Conservation (phyloP, 208 protist species). For the Acanthamoeba triangularis region DNA sequence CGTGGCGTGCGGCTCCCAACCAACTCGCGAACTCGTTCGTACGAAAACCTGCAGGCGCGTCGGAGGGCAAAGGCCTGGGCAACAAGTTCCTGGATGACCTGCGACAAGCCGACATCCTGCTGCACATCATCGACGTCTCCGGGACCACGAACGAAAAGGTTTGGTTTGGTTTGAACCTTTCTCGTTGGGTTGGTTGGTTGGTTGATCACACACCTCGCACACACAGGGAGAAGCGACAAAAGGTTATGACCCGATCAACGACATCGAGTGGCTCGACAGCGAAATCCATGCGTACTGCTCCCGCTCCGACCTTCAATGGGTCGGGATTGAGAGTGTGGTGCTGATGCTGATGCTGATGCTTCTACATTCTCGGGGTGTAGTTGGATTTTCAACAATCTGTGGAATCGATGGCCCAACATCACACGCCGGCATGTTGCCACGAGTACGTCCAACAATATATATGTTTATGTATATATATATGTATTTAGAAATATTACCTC, state of each 20-base stretch:
- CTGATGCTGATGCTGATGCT: neutral
- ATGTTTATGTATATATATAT: neutral
- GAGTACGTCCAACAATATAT: conserved; percentile 38
- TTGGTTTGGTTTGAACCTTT: too few relatives aligned
- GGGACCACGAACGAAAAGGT: conserved; percentile 88
- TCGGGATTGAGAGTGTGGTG: neutral
- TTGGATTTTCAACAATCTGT: conserved; percentile 87
- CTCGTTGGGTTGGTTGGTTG: too few relatives aligned
- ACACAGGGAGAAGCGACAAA: conserved; percentile 73
- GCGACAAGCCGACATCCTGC: conserved; percentile 83
- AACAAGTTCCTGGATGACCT: conserved; percentile 88
- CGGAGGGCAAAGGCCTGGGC: conserved; percentile 86
- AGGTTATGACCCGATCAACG: conserved; percentile 87
- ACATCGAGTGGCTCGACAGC: conserved; percentile 85
- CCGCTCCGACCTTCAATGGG: neutral
- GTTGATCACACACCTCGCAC: neutral
- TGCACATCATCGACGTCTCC: conserved; percentile 87
- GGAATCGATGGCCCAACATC: conserved; percentile 81
- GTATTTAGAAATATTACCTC: neutral
- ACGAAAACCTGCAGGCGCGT: conserved; percentile 50
- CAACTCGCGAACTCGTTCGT: neutral
- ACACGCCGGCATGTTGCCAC: conserved; percentile 77
- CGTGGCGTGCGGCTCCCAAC: too few relatives aligned
- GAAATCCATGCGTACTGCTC: conserved; percentile 84
- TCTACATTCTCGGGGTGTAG: neutral